phyloP scores from a whole-genome alignment of 2,329 filamentous ascomycete species.

The Ophiocordyceps australis region DNA sequence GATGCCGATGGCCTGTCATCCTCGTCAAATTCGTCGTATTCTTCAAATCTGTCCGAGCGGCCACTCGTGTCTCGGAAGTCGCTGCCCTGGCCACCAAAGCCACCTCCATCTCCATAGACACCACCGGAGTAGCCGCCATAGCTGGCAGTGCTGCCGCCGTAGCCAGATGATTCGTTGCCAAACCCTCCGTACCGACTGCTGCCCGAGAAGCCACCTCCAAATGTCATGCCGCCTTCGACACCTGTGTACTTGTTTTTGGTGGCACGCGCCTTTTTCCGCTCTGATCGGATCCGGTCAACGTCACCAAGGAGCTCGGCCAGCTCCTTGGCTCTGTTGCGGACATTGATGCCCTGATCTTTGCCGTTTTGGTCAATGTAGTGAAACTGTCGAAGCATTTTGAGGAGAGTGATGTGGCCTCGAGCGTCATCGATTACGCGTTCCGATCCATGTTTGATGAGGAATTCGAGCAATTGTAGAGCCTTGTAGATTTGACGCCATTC shows the following conservation, averaged over 20 bases:
- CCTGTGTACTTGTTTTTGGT: constrained; percentile 93
- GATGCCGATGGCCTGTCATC: constrained; percentile 29
- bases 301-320: constrained; percentile 84
- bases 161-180: constrained; percentile 66
- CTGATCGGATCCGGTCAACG: constrained; percentile 66
- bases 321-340: constrained; percentile 91
- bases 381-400: constrained; percentile 98
- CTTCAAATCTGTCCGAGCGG: constrained; percentile 68
- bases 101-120: constrained; percentile 91
- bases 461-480: constrained; percentile 87
- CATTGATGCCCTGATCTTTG: constrained; percentile 96
- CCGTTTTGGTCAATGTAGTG: constrained; percentile 93
- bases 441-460: constrained; percentile 94
- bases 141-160: constrained; percentile 27
- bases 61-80: constrained; percentile 49
- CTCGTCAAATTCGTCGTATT: constrained; percentile 94
- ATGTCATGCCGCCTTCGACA: constrained; percentile 62
- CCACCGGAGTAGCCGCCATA: constrained; percentile 47
- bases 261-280: constrained; percentile 75
- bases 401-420: constrained; percentile 78
- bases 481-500: constrained; percentile 99
- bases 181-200: constrained; percentile 69
- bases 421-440: constrained; percentile 96
- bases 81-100: constrained; percentile 62
- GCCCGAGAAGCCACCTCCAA: constrained; percentile 36